phyloP scores from a whole-genome alignment of 345 rosid species.

The Citrus unshiu region DNA sequence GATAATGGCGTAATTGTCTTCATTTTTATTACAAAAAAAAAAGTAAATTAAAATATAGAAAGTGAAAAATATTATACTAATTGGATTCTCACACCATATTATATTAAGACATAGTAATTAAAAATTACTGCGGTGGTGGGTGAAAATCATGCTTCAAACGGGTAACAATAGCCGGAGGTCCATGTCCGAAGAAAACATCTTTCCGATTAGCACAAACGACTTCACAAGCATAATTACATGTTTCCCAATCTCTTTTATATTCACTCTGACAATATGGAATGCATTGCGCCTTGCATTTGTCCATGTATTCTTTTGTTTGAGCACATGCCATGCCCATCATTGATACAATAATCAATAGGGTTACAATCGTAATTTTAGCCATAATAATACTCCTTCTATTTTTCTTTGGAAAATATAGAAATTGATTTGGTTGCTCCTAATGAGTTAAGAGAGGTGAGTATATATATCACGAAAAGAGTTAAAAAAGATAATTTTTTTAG shows the following conservation, averaged over 20 bases:
- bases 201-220: background rate
- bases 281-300: background rate
- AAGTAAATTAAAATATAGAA: too few species aligned
- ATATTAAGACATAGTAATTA: background rate
- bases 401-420: too few species aligned
- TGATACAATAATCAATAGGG: background rate
- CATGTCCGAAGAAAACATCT: background rate
- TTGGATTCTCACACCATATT: too few species aligned
- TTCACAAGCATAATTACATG: background rate
- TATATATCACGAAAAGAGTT: too few species aligned
- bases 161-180: background rate
- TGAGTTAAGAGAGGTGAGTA: too few species aligned
- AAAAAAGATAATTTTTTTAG: too few species aligned
- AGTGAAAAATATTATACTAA: too few species aligned
- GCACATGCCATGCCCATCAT: background rate
- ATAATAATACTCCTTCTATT: too few species aligned
- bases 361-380: background rate
- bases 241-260: background rate
- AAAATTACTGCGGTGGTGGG: background rate
- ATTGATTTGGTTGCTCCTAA: too few species aligned
- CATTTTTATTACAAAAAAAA: too few species aligned
- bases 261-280: background rate
- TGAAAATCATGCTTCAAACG: background rate
- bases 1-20: background rate
- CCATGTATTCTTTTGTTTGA: background rate